Conservation (phyloP, 495 filamentous ascomycete genomes). For the Neurospora cerealis region DNA sequence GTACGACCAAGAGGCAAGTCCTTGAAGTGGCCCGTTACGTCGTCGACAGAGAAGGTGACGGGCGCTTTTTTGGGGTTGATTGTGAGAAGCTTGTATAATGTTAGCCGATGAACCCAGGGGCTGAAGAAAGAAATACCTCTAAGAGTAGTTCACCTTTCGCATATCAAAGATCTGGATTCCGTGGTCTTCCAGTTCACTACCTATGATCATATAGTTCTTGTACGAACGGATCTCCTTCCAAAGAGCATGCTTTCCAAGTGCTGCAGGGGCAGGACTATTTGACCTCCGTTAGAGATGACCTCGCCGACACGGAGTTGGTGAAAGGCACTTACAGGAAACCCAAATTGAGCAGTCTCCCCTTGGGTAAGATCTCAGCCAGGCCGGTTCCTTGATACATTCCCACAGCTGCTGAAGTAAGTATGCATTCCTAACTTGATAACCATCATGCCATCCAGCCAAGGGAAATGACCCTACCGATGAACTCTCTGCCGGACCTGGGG, state of each 20-base stretch:
- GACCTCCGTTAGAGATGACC: not conserved
- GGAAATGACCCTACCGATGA: not conserved
- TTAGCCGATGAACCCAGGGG: not conserved
- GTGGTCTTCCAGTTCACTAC: conserved; percentile 39
- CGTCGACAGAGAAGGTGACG: conserved; percentile 19
- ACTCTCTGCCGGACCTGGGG: not conserved
- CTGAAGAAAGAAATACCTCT: too few relatives aligned
- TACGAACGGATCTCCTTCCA: conserved; percentile 28
- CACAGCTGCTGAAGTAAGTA: not conserved
- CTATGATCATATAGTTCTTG: conserved; percentile 38
- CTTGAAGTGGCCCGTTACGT: conserved; percentile 30
- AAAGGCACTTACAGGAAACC: conserved; percentile 27
- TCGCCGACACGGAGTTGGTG: not conserved
- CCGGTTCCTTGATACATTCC: conserved; percentile 19
- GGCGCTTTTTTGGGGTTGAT: conserved; percentile 4
- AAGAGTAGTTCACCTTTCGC: conserved; percentile 17
- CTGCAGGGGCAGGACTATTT: not conserved
- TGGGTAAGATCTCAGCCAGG: conserved; percentile 36
- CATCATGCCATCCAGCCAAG: not conserved
- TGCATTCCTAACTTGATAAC: not conserved
- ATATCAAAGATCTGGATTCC: conserved; percentile 46
- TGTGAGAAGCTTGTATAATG: not conserved
- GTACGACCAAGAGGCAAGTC: conserved; percentile 37
- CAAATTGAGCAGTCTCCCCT: conserved; percentile 38
- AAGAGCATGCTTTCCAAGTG: not conserved